Conservation (phyloP, 106 monocot species). For the Acanthochlamys bracteata region DNA sequence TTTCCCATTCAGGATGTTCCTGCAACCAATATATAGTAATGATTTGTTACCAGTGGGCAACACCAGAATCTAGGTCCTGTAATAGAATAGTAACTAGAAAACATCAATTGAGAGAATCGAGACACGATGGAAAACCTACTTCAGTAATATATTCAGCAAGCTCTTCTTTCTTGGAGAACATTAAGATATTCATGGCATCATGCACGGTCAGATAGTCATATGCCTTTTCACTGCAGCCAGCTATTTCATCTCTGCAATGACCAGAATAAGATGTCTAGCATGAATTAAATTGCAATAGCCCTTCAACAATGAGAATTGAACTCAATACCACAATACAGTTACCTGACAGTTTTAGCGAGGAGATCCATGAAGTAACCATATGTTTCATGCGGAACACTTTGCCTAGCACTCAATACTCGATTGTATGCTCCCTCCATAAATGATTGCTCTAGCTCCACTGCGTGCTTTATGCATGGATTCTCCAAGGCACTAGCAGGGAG, state of each 20-base stretch:
- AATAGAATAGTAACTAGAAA: too few species aligned
- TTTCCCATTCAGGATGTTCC: conserved; percentile 83
- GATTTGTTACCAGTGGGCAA: too few species aligned
- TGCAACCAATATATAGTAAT: conserved; percentile 10
- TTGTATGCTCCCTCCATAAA: conserved; percentile 99
- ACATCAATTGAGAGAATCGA: too few species aligned
- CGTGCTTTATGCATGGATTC: conserved; percentile 86
- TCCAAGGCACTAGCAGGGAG: conserved; percentile 67
- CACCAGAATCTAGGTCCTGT: too few species aligned
- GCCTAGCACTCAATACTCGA: conserved; percentile 73
- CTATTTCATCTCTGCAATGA: conserved; percentile 81
- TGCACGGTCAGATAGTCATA: conserved; percentile 68
- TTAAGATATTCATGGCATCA: conserved; percentile 80
- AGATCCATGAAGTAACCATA: conserved; percentile 99
- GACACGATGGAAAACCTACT: background rate
- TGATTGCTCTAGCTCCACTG: conserved; percentile 87
- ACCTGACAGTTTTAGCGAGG: conserved; percentile 94
- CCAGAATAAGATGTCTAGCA: background rate
- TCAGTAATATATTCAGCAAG: conserved; percentile 25
- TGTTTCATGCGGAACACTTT: conserved; percentile 80
- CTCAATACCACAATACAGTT: background rate
- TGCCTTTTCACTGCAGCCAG: conserved; percentile 96
- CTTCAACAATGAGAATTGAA: background rate
- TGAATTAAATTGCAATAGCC: background rate
- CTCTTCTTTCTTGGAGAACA: conserved; percentile 79